Evolutionary conservation across 441 rosid genomes (phyloP), one percentile per base, ranked within the genome.

Genomic region (Cnidoscolus chayamansa): DNA sequence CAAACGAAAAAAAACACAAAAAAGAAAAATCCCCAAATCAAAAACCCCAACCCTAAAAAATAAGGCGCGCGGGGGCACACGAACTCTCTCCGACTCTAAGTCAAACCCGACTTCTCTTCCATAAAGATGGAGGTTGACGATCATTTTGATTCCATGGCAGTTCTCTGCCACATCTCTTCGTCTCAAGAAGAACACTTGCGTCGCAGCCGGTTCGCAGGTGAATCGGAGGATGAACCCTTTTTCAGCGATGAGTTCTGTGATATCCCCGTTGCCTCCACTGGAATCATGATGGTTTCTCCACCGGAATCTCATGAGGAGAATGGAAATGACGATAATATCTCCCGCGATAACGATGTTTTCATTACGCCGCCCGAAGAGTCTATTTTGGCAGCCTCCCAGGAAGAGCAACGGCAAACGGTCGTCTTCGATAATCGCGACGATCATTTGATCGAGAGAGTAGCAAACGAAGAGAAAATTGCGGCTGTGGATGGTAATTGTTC

Each of bases 361-460:
- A 81, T 62, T 40, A 79, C 85, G 51, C 89, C 83, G 53, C 77
- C 83, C 0, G 86, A 82, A 59, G 83, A 31, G 16, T 32, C 82
- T 10, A 20, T 57, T 17, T 43, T 11, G 45, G 45, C 76, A 0
- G 4, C 15, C 64, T 71, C 78, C 20, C 51, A 45, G 35, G 71
- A 37, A 63, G 56, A 73, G 71, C 74, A 32, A 6, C 16, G 17
- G 55, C 19, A 55, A 40, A 13, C 17, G 35, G 78, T 37, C 25
- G 30, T 40, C 12, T 13, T 57, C 57, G 20, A 59, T n/a, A 30
- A 37, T n/a, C 61, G 37, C 50, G 72, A 68, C 10, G 48, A 64
- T 51, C 63, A 20, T 71, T 40, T 72, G 32, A 65, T 25, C 12
- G 71, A 40, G 17, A 35, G 17, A 45, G 71, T 4, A 3, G 37